Percentiles rank a stretch among this genome's conserved stretches.
phyloP scores from a whole-genome alignment of 257 asterid species.

The Thymus quinquecostatus region DNA sequence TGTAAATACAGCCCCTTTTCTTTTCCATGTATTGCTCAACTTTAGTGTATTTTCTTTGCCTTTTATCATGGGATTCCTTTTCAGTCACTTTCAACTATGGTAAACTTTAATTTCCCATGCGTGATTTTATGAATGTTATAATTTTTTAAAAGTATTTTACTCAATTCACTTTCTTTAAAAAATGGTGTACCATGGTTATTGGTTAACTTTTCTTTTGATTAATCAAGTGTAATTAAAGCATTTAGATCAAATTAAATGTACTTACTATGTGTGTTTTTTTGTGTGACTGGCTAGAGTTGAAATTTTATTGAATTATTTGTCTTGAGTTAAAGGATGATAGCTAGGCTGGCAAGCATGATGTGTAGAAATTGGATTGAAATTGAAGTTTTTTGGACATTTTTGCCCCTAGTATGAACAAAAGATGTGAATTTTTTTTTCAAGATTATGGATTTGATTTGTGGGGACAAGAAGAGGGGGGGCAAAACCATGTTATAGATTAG shows the following conservation, averaged over 20 bases:
- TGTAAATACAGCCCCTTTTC: background rate
- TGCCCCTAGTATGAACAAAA: background rate
- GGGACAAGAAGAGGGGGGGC: conserved; percentile 31
- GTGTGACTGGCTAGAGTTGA: conserved; percentile 30
- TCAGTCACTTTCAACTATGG: conserved; percentile 44
- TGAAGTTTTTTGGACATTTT: background rate
- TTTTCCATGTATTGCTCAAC: background rate
- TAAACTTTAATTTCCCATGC: conserved; percentile 9
- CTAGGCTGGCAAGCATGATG: conserved; percentile 36
- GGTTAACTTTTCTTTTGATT: no score
- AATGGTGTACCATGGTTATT: no score
- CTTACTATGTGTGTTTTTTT: background rate
- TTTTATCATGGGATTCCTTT: conserved; percentile 43
- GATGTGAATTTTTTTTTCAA: background rate
- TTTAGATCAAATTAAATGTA: no score
- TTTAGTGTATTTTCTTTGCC: background rate
- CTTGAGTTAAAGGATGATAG: conserved; percentile 1
- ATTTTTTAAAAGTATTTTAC: no score
- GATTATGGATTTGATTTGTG: conserved; percentile 22
- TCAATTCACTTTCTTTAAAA: no score
- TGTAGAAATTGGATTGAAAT: background rate
- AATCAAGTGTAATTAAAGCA: no score
- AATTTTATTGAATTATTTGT: conserved; percentile 29
- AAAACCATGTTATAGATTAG: conserved; percentile 25
- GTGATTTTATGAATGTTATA: no score